Evolutionary conservation across 139 green algal genomes (phyloP), one percentile per base, ranked within the genome.

Genomic region (Chlamydomonas incerta): DNA sequence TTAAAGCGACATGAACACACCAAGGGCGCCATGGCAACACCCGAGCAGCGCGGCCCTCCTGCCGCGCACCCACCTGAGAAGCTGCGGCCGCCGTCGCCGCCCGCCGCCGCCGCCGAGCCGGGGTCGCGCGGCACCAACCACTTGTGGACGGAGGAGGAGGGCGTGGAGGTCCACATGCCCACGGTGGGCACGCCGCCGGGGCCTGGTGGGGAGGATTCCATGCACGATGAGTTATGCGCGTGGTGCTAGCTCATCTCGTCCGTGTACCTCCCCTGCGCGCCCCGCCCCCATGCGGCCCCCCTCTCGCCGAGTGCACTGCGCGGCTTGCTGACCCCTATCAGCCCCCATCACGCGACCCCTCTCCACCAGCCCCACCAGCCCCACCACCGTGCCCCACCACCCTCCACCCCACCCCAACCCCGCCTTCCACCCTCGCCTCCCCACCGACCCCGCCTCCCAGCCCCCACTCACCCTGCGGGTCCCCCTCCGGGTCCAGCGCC

Each of bases 151-250:
- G 35, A 83, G n/a, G 93, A 93, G 2, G 72, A 81, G 15, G 83
- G 74, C 28, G 93, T 97, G 57, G 90, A 88, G 0, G 91, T 92
- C 95, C 95, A 97, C 33, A 97, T 23, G 17, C 77, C 77, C 63
- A 74, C 77, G 17, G 33, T 23, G 63, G 34, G 6, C 41, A 50
- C 29, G 29, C 72, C 47, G 70, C n/a, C 35, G 73, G 50, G 2
- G 50, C 34, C 68, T 73, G 68, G 1, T 21, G 34, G 21, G 26
- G 68, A n/a, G 31, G 68, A 46, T 4, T 34, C 6, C 41, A 50
- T 50, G 41, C 41, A 8, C n/a, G n/a, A n/a, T n/a, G n/a, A n/a
- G n/a, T n/a, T n/a, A n/a, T n/a, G n/a, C n/a, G n/a, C n/a, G n/a
- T n/a, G n/a, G n/a, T n/a, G n/a, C n/a, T n/a, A n/a, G n/a, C n/a